Evolutionary conservation across 257 asterid species (phyloP), one percentile per base, ranked within the genome.

Genomic region (Lantana camara): DNA sequence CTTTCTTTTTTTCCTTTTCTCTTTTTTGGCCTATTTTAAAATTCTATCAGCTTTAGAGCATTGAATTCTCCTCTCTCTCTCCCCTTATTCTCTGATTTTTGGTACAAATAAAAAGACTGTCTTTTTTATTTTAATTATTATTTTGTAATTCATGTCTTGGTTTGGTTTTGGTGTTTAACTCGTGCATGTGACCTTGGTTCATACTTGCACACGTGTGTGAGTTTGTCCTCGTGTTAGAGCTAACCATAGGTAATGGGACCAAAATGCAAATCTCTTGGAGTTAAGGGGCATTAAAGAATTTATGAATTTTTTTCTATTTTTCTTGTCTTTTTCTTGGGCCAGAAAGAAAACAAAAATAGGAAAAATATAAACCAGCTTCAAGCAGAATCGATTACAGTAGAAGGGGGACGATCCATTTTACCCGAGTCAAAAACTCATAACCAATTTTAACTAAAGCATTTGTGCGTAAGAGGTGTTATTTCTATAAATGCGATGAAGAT

Each of bases 11-110:
- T 4, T 34, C 57, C 42, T 45, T 29, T 1, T 4, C 27, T 24
- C 44, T 19, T 19, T 42, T 45, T 58, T 73, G 35, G n/a, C 42
- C 59, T 54, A 42, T 69, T 10, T 42, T 50, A 21, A 51, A 57
- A 57, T 70, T 57, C 44, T 58, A 42, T 51, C 51, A 68, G 76
- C 73, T 60, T 63, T 71, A 54, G 50, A 77, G 70, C 75, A 74
- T 77, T 65, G 56, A 73, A 63, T 66, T 54, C 22, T 54, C 68
- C 70, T 73, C 72, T 73, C 63, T 68, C 59, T 54, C 34, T 53
- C 13, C 3, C 40, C 41, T 74, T 68, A 70, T 57, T 76, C 71
- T 75, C 57, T 57, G 27, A 57, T 66, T 68, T 75, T 74, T 58
- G 35, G 34, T 42, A 40, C 42, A 64, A 68, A 21, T 34, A 64